Evolutionary conservation across 257 asterid genomes (phyloP), one percentile per base, ranked within the genome.

Genomic region (Coffea eugenioides): DNA sequence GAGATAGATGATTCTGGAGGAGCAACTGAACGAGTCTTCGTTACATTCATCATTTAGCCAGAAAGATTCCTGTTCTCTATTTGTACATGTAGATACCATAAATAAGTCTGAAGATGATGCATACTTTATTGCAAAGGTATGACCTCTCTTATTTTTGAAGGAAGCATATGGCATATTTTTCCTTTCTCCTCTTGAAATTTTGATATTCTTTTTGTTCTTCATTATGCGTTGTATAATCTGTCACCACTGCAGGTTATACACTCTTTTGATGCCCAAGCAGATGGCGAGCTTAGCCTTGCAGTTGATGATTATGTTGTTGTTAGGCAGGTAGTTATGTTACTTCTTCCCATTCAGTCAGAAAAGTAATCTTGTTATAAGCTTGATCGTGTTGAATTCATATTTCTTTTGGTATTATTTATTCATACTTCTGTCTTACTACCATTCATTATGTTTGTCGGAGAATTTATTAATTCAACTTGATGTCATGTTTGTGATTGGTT

Each of bases 241-340:
- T 57, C 81, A 80, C 77, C n/a, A 45, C 8, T 56, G 79, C 84
- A 93, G 99, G 98, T 88, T 73, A 85, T 91, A 77, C 98, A 93
- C 84, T 82, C 99, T 34, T 95, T 95, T 83, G 97, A 95, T 80
- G 97, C 97, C 72, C 95, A 92, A 86, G 90, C 94, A 56, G 96
- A 89, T 57, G 95, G 97, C 23, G 98, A 95, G 89, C 89, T 95
- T 61, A 86, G 81, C 85, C 93, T 95, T 76, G 90, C 83, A 65
- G 88, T 93, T 52, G 95, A 89, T 72, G 97, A 91, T 77, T 86
- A 82, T 74, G 97, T 91, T 20, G 90, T 93, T 59, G 98, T 95
- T 76, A 91, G 97, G 51, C 94, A 93, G 97, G 99, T 93, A 91
- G 12, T 56, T 79, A 15, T 49, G 20, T 69, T 0, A 13, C 62